Evolutionary conservation across 129 eudicot species (phyloP).

Genomic region (Calendula officinalis): DNA sequence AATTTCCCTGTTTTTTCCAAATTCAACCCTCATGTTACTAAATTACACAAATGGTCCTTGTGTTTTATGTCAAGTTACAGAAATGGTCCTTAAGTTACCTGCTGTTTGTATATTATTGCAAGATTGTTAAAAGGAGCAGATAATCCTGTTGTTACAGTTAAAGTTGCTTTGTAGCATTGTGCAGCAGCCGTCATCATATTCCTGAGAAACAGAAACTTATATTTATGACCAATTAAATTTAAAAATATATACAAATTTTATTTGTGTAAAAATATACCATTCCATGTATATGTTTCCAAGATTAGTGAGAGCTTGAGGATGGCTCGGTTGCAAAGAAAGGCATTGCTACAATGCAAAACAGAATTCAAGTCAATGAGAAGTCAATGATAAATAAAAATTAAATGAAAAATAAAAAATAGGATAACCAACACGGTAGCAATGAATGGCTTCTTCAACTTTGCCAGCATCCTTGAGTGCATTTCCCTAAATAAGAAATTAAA

Average conservation of each 20-base stretch:
- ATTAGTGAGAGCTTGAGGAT: slow-evolving; percentile 97
- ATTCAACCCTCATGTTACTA: too few relatives aligned
- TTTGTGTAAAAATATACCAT: slow-evolving; percentile 50
- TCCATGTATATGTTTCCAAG: slow-evolving; percentile 98
- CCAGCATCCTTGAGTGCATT: slow-evolving; percentile 95
- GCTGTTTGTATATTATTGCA: slow-evolving; percentile 92
- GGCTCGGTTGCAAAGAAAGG: slow-evolving; percentile 83
- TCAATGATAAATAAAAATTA: neutral
- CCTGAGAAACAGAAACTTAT: slow-evolving; percentile 47
- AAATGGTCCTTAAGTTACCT: slow-evolving; percentile 51
- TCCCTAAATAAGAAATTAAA: slow-evolving; percentile 46
- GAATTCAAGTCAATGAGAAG: slow-evolving; percentile 8
- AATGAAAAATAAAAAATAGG: slow-evolving; percentile 1
- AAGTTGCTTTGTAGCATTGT: slow-evolving; percentile 80
- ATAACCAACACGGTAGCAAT: slow-evolving; percentile 75
- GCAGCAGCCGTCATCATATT: slow-evolving; percentile 94
- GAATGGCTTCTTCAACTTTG: slow-evolving; percentile 78
- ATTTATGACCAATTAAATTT: slow-evolving; percentile 13
- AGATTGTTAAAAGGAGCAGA: slow-evolving; percentile 96
- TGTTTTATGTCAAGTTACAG: too few relatives aligned
- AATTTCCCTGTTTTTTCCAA: slow-evolving; percentile 67
- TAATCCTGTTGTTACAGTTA: slow-evolving; percentile 83
- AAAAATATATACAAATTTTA: slow-evolving; percentile 1
- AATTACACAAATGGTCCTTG: too few relatives aligned
- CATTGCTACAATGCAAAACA: slow-evolving; percentile 65